Evolutionary conservation across 2,329 filamentous ascomycete species (phyloP), one percentile per base, ranked within the genome.

Genomic region (Aspergillus sp.): DNA sequence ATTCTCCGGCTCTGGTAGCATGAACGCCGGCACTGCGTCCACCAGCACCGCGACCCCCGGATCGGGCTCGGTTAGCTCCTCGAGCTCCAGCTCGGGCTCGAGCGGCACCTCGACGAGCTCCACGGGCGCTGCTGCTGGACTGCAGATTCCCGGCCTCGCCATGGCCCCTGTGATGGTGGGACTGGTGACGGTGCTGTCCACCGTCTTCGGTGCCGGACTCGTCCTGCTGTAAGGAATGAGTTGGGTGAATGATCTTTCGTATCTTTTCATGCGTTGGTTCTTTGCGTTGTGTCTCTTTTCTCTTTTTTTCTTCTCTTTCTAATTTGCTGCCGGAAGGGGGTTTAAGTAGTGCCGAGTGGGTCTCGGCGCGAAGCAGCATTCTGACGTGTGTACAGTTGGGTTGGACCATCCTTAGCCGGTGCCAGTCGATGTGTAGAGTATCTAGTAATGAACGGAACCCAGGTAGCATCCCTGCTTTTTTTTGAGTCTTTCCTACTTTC

Each of bases 1-100:
- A 69, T 83, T 88, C 64, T 63, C 59, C 11, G 86, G 86, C 50
- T 58, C 73, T 60, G 86, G 86, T 32, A 84, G 80, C 62, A 85
- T 87, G 77, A 78, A 81, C 60, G 75, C 84, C 36, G 85, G 85
- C 55, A 79, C 81, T 60, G 70, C 73, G 38, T 81, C 81, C 57
- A 75, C 80, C 51, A 77, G 74, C 30, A 82, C 80, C 61, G 80
- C 84, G 32, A 73, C 78, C 55, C 75, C 84, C 63, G 82, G 80
- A 64, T 81, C 80, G 53, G 84, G 83, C 49, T 73, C 77, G 17
- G 66, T 67, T 36, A 60, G 67, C 21, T 72, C 71, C 19, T 64
- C 71, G 36, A 27, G 54, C 48, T 47, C 54, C 32, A 52, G 60
- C 41, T 41, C 48, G 50, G 44, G 51, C 19, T 66, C 60, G n/a